phyloP scores from a whole-genome alignment of 352 stramenopile genomes.

The Blastocystis sp. region DNA sequence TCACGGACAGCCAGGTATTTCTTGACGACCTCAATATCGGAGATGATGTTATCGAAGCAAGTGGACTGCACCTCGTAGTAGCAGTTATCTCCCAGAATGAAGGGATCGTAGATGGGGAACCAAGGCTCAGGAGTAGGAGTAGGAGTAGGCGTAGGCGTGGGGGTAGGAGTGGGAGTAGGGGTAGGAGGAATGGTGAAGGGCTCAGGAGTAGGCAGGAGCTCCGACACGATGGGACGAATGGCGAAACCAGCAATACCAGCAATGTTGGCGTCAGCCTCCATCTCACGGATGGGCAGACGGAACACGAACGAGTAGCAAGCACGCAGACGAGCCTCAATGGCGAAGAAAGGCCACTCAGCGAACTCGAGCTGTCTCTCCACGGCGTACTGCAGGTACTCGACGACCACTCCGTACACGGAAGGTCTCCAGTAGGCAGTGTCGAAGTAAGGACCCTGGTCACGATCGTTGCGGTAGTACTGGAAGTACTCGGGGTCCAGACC shows the following conservation, averaged over 20 bases:
- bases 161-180: no score
- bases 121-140: slow-evolving; percentile 1
- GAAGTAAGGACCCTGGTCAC: background rate
- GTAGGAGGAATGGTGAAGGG: background rate
- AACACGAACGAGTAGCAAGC: background rate
- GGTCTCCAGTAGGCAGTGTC: slow-evolving; percentile 4
- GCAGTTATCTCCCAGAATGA: slow-evolving; percentile 30
- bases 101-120: slow-evolving; percentile 30
- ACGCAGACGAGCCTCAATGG: background rate
- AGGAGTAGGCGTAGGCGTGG: background rate
- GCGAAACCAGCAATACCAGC: no score
- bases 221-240: no score
- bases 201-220: background rate
- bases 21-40: background rate
- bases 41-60: background rate
- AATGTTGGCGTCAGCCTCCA: no score
- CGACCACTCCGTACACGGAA: background rate
- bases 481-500: slow-evolving; percentile 3
- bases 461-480: slow-evolving; percentile 6
- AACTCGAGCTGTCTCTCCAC: background rate
- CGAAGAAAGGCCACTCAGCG: slow-evolving; percentile 3
- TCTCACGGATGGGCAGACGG: background rate
- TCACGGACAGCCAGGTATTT: background rate
- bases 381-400: background rate
- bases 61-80: background rate